These are phyloP conservation scores for Mycena leptocephala DNA, from an alignment of 768 basidiomycete species.

Conservation along the genomic window DNA sequence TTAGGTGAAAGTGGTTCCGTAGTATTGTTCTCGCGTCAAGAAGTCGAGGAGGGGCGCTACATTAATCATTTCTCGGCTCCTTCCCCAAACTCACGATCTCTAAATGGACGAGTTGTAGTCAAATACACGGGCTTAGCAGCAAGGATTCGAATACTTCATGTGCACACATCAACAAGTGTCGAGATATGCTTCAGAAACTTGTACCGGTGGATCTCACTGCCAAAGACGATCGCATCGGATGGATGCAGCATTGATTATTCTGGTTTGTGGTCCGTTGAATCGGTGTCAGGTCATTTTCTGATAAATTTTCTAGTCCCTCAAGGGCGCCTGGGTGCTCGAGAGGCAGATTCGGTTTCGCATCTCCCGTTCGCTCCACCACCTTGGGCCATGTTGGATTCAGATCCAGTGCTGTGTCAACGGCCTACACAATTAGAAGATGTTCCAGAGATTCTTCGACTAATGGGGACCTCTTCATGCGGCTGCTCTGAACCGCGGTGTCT, in stretches of 20 bases:
- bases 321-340: not conserved
- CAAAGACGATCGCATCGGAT: not conserved
- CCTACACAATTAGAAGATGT: not conserved
- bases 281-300: not conserved
- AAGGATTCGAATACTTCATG: not conserved
- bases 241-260: not conserved
- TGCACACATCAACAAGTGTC: not conserved
- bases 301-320: not conserved
- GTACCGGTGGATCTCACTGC: not conserved
- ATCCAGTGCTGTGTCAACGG: not conserved
- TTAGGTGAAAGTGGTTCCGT: no score
- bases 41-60: not conserved
- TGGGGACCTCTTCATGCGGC: constrained; percentile 4
- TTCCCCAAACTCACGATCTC: not conserved
- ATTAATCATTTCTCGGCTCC: not conserved
- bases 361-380: not conserved
- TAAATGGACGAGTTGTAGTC: not conserved
- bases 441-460: not conserved
- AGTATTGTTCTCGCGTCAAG: not conserved
- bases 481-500: not conserved
- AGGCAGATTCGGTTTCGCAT: not conserved
- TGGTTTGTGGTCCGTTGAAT: not conserved
- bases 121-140: not conserved
- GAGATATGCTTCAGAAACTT: not conserved
- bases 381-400: not conserved